Evolutionary conservation across 306 rosid genomes (phyloP).

Genomic region (Trichosanthes truncata): DNA sequence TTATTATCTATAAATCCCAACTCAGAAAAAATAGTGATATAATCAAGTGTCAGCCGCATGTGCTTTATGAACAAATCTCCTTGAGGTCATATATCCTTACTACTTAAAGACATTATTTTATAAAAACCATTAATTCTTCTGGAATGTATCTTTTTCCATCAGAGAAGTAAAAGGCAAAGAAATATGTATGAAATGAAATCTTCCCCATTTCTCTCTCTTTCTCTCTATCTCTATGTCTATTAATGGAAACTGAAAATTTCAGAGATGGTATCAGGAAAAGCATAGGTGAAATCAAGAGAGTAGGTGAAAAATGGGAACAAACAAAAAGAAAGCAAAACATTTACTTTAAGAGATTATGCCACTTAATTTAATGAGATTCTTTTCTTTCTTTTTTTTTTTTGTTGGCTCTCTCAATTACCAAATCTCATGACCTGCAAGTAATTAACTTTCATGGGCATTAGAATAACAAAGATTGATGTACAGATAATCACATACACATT

Average conservation of each 20-base stretch:
- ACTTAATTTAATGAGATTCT: neutral
- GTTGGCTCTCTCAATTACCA: neutral
- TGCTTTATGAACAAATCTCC: neutral
- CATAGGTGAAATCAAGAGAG: neutral
- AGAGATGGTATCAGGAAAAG: neutral
- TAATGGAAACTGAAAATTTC: neutral
- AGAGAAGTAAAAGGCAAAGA: neutral
- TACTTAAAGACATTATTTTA: neutral
- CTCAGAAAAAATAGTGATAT: neutral
- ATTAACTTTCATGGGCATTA: neutral
- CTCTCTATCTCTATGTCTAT: neutral
- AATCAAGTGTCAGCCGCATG: neutral
- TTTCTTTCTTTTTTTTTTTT: neutral
- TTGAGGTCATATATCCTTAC: neutral
- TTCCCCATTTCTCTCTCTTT: neutral
- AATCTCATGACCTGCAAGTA: neutral
- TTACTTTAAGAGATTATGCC: neutral
- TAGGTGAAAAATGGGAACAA: neutral
- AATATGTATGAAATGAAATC: neutral
- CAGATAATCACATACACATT: constrained; percentile 8
- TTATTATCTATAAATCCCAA: neutral
- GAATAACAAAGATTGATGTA: constrained; percentile 1
- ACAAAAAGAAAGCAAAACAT: neutral
- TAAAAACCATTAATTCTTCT: neutral
- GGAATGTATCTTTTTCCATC: neutral